These are phyloP conservation scores for Corynespora cassiicola DNA, from an alignment of 2,329 filamentous ascomycete genomes.

Conservation along the genomic window DNA sequence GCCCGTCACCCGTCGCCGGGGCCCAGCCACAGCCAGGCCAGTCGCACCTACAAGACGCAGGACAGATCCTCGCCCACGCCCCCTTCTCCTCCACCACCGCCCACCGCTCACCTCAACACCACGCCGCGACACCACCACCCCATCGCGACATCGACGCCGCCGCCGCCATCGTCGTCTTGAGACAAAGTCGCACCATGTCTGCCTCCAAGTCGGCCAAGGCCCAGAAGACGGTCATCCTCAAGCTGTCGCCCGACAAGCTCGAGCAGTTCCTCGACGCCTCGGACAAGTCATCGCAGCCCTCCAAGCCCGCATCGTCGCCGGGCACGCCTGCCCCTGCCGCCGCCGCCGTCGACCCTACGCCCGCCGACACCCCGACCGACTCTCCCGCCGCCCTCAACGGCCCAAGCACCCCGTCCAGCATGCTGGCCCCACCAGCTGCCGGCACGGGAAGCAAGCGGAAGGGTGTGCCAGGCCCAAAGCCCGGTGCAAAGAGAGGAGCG, in stretches of 20 bases:
- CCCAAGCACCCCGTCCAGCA: conserved; percentile 43
- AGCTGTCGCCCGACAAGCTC: conserved; percentile 38
- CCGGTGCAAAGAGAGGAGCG: conserved; percentile 65
- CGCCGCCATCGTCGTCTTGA: conserved; percentile 18
- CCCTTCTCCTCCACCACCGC: conserved; percentile 16
- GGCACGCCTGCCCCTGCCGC: conserved; percentile 41
- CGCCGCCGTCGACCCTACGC: conserved; percentile 43
- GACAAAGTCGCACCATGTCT: conserved; percentile 44
- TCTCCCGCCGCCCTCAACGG: conserved; percentile 42
- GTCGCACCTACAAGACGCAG: conserved; percentile 2
- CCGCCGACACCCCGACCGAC: conserved; percentile 50
- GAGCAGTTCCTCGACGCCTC: conserved; percentile 34
- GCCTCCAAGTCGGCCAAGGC: conserved; percentile 40
- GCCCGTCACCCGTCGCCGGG: too few relatives aligned
- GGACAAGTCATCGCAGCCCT: conserved; percentile 29
- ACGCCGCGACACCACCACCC: conserved; percentile 17
- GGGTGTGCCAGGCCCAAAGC: conserved; percentile 72
- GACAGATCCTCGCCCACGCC: too few relatives aligned
- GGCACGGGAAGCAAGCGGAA: conserved; percentile 75
- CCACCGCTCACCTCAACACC: conserved; percentile 18
- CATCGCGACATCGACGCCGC: conserved; percentile 24
- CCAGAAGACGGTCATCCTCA: conserved; percentile 37
- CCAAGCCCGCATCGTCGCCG: conserved; percentile 48
- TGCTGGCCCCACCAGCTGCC: conserved; percentile 52
- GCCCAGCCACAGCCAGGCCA: conserved; percentile 4